Percentiles rank a stretch among this genome's conserved stretches.
Evolutionary conservation across 2,329 filamentous ascomycete genomes (phyloP).

Genomic region (Coniochaeta ligniaria): DNA sequence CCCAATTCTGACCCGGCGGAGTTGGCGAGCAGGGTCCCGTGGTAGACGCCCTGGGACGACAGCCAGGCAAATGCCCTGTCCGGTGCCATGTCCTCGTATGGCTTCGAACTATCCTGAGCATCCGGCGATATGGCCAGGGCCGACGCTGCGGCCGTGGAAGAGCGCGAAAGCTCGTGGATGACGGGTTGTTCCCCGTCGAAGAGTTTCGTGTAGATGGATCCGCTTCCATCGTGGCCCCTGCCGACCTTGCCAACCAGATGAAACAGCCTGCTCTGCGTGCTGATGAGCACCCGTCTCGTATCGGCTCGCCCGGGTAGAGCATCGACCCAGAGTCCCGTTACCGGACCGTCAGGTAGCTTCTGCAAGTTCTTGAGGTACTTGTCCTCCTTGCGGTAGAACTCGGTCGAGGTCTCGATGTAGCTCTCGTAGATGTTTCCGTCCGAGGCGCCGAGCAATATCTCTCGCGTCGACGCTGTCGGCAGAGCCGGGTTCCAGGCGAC

Average conservation of each 20-base stretch:
- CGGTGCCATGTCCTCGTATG: slow-evolving; percentile 46
- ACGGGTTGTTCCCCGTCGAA: slow-evolving; percentile 83
- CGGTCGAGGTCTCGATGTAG: slow-evolving; percentile 87
- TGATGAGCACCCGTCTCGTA: slow-evolving; percentile 68
- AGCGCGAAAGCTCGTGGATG: slow-evolving; percentile 62
- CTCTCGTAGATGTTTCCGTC: slow-evolving; percentile 94
- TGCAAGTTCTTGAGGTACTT: slow-evolving; percentile 82
- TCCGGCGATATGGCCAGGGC: slow-evolving; percentile 73
- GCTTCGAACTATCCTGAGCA: slow-evolving; percentile 40
- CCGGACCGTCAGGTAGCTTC: slow-evolving; percentile 71
- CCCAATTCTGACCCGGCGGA: slow-evolving; percentile 59
- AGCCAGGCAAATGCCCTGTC: slow-evolving; percentile 88
- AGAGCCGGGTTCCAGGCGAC: slow-evolving; percentile 92
- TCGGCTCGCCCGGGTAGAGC: slow-evolving; percentile 59
- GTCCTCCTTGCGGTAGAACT: slow-evolving; percentile 94
- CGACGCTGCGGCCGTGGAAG: slow-evolving; percentile 54
- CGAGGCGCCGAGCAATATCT: slow-evolving; percentile 86
- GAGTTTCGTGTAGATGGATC: slow-evolving; percentile 77
- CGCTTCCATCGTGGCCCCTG: slow-evolving; percentile 69
- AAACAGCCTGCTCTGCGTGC: slow-evolving; percentile 69
- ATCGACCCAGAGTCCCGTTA: slow-evolving; percentile 84
- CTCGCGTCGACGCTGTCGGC: slow-evolving; percentile 87
- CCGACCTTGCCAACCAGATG: slow-evolving; percentile 77
- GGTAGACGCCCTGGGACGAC: slow-evolving; percentile 76
- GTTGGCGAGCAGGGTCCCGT: slow-evolving; percentile 67